Conservation (phyloP, 140 eudicot species). For the Anethum foeniculum region DNA sequence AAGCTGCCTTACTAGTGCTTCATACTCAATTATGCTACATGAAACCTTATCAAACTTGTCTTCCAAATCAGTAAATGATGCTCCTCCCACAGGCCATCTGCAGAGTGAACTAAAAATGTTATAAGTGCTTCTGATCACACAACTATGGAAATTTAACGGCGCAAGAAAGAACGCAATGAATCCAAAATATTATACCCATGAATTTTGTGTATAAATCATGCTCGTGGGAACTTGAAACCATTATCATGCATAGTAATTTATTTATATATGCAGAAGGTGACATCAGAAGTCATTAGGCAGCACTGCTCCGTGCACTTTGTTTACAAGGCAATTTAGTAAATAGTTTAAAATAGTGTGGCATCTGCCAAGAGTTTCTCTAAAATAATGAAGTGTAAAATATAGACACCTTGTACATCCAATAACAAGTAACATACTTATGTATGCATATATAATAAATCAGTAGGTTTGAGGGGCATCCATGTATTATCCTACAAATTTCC, state of each 20-base stretch:
- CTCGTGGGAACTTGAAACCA: not conserved
- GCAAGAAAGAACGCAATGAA: not conserved
- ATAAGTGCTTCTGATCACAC: slow-evolving; percentile 17
- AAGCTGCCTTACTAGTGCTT: slow-evolving; percentile 52
- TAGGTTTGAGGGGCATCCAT: not conserved
- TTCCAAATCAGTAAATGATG: slow-evolving; percentile 29
- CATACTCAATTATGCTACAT: slow-evolving; percentile 46
- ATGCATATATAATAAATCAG: not conserved
- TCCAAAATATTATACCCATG: not conserved
- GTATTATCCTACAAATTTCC: not conserved
- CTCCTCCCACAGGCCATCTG: slow-evolving; percentile 21
- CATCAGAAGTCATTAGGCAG: not conserved
- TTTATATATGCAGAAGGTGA: not conserved
- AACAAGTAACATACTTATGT: not conserved
- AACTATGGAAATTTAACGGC: not conserved
- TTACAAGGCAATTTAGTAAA: not conserved
- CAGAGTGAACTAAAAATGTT: slow-evolving; percentile 28
- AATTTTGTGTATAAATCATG: not conserved
- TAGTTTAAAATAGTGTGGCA: not conserved
- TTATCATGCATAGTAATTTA: not conserved
- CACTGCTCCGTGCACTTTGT: not conserved
- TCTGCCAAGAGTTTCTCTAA: not conserved
- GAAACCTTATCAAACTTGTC: slow-evolving; percentile 34
- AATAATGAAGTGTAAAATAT: not conserved
- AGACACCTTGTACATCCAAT: not conserved